Conservation (phyloP, 2,329 filamentous ascomycete species). For the Rachicladosporium sp. region DNA sequence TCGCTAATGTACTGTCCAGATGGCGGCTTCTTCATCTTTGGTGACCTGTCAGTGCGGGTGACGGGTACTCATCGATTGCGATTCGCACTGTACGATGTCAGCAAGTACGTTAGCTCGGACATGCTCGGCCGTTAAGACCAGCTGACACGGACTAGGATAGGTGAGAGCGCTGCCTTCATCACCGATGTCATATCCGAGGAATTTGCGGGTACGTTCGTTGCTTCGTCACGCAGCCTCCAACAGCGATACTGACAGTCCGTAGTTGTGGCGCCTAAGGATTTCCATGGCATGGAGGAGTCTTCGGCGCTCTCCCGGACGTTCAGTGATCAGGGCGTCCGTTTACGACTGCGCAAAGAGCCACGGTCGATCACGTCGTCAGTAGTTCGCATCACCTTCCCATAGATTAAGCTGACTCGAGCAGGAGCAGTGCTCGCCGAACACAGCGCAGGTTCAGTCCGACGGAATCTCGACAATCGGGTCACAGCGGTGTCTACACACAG, state of each 20-base stretch:
- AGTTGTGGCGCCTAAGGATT: slow-evolving; percentile 47
- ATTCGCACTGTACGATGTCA: slow-evolving; percentile 60
- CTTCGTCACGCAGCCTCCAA: too few species aligned
- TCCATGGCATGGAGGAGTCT: slow-evolving; percentile 69
- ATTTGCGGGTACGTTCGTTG: slow-evolving; percentile 48
- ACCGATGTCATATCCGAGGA: slow-evolving; percentile 43
- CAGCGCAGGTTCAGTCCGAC: slow-evolving; percentile 6
- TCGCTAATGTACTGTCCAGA: slow-evolving; percentile 31
- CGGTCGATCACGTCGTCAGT: slow-evolving; percentile 25
- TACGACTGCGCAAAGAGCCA: slow-evolving; percentile 73
- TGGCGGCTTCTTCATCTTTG: slow-evolving; percentile 83
- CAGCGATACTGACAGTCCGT: neutral
- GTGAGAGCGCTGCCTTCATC: slow-evolving; percentile 7
- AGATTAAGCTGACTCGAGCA: neutral
- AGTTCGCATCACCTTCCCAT: neutral
- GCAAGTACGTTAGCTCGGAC: slow-evolving; percentile 32
- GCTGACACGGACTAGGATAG: neutral
- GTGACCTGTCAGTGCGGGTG: slow-evolving; percentile 67
- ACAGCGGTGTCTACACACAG: slow-evolving; percentile 3
- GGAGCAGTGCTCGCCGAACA: slow-evolving; percentile 2
- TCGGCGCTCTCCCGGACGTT: slow-evolving; percentile 71
- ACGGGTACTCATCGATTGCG: slow-evolving; percentile 61
- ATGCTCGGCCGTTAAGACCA: too few species aligned
- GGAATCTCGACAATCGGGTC: slow-evolving; percentile 10
- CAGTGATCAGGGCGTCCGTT: slow-evolving; percentile 73